Base-by-base conservation (phyloP, 495 filamentous ascomycete species). In the Parathielavia hyrcaniae region DNA sequence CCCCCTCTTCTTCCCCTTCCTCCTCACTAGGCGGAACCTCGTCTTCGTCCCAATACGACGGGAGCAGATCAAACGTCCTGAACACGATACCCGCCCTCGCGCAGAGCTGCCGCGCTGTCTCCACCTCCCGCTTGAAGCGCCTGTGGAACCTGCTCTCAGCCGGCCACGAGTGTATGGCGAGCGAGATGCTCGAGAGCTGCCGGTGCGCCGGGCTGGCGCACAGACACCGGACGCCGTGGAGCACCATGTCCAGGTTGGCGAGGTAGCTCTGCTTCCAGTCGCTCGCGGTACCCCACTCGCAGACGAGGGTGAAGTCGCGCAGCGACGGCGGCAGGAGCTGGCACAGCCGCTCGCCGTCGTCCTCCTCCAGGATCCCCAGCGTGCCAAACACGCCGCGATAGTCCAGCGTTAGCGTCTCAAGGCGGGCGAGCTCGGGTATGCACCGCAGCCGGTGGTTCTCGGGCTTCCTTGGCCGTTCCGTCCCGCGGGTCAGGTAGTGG, bases 121-220 rank as follows among this genome's bases (percentile, higher is more conserved):
- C 65, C 8, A 71, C 55, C 52, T 71, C 61, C n/a, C 69, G 50
- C 30, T 53, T 60, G 56, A 71, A 71, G 14, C 69, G 62, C 39
- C 40, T 56, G 51, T 67, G 67, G 30, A 71, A 71, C 45, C 61
- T 48, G 41, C 67, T 53, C 30, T 67, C 62, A 8, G 67, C 69
- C 17, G 69, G 69, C 69, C 69, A 71, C n/a, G 69, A 68, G 50
- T 71, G 69, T 4, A 71, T 71, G 1, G 65, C 67, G 40, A 71
- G 53, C 11, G 65, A 67, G 34, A 71, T 62, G 45, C 55, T 67
- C 20, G 55, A 50, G 1, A 71, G 53, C n/a, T 36, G 44, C n/a
- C 38, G 40, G 14, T 64, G 65, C 6, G 58, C 50, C 41, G 39
- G 34, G 34, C 55, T 59, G 4, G 49, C 50, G 39, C 69, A 71